These are phyloP conservation scores for Salix udensis DNA, from an alignment of 345 rosid genomes.

Conservation along the genomic window DNA sequence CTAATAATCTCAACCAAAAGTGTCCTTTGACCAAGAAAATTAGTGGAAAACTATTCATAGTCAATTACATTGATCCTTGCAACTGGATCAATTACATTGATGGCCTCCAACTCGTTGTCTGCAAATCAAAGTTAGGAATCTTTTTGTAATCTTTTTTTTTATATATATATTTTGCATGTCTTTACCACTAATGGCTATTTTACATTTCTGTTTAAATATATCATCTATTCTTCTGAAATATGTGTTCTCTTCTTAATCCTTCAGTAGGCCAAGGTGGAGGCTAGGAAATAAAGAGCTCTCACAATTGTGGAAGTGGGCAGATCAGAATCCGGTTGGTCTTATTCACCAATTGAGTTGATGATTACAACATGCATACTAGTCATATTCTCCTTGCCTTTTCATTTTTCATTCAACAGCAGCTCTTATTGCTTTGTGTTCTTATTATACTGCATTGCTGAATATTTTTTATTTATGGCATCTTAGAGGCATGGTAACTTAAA, in stretches of 20 bases:
- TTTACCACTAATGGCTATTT: neutral
- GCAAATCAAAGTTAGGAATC: neutral
- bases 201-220: neutral
- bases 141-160: neutral
- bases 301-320: conserved; percentile 98
- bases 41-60: neutral
- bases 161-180: neutral
- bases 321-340: conserved; percentile 70
- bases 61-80: neutral
- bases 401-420: neutral
- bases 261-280: conserved; percentile 86
- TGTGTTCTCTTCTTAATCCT: conserved; percentile 17
- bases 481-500: neutral
- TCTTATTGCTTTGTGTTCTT: neutral
- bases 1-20: neutral
- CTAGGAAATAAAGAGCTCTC: conserved; percentile 95
- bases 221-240: conserved; percentile 3
- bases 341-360: neutral
- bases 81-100: neutral
- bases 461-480: neutral
- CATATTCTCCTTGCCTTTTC: neutral
- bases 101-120: neutral
- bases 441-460: neutral
- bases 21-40: neutral
- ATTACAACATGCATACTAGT: neutral